Base-by-base conservation (phyloP, 2,329 filamentous ascomycete genomes). In the Aureobasidium sp. region DNA sequence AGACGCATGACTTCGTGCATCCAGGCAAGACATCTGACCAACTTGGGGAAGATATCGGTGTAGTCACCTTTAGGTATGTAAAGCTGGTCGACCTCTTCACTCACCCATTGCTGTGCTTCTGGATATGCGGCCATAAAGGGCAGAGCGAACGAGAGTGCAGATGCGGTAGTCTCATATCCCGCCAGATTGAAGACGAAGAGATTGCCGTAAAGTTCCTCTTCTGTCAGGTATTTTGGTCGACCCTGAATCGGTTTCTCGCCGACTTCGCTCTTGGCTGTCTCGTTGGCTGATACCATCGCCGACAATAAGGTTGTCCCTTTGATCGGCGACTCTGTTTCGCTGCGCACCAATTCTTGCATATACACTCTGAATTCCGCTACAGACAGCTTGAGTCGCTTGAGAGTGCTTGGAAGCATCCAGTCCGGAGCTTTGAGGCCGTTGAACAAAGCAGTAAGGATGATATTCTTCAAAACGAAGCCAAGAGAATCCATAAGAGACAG, bases 91-190 rank as follows among this genome's bases (percentile, higher is more conserved):
- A 83, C 71, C 66, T 84, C 82, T 60, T 79, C 79, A 9, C 70
- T 70, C 3, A 84, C 67, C 81, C 82, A 84, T 3, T 76, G 74
- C 68, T 84, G 39, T 4, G n/a, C 39, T 20, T 41, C 39, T 2
- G 39, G 39, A 20, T 41, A 41, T 2, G 39, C 39, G 6, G 39
- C 39, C 17, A 41, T 20, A 1, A 1, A 41, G n/a, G 39, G 39
- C n/a, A 41, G 7, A 41, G 82, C 71, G 77, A 78, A 57, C 79
- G 68, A 0, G 79, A 78, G 62, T 81, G 78, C 79, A 57, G 79
- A 80, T 2, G 80, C 78, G 0, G 79, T 81, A 0, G 78, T 79
- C 64, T 82, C 77, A 64, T 79, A 78, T 2, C 79, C 79, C 5
- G 78, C 78, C 2, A 71, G 69, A 9, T 72, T 80, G 66, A 81